Conservation (phyloP, 306 rosid genomes). For the Delonix regia region DNA sequence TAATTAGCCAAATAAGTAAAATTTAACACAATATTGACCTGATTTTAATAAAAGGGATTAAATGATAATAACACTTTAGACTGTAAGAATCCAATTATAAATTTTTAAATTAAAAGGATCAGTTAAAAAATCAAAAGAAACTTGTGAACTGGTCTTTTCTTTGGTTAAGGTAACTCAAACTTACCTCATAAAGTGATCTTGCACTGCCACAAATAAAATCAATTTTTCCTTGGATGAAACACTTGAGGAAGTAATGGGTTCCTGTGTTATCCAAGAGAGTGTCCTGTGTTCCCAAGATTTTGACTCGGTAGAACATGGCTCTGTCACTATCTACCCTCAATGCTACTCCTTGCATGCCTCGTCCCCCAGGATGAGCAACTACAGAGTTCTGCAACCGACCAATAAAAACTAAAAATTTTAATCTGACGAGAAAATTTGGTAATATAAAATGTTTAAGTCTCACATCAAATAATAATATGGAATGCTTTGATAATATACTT, state of each 20-base stretch:
- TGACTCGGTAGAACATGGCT: constrained; percentile 77
- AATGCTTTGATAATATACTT: no score
- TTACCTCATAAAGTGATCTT: constrained; percentile 78
- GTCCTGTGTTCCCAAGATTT: constrained; percentile 76
- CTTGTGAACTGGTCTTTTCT: no score
- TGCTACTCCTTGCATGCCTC: constrained; percentile 93
- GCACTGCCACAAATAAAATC: constrained; percentile 86
- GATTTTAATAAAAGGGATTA: no score
- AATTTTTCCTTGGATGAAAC: constrained; percentile 71
- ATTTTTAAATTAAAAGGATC: no score
- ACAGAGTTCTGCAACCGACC: constrained; percentile 63
- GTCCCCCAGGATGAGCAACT: constrained; percentile 64
- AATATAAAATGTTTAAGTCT: no score
- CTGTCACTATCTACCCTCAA: constrained; percentile 69
- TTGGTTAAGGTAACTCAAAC: not conserved
- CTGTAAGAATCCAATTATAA: no score
- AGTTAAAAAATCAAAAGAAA: no score
- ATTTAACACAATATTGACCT: no score
- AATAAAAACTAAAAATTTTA: not conserved
- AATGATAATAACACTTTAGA: no score
- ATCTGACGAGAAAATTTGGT: no score
- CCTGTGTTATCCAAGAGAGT: constrained; percentile 83
- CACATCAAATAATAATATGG: no score
- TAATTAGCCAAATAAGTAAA: no score
- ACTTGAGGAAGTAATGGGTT: constrained; percentile 66